These are phyloP conservation scores for Isatis lusitanica DNA, from an alignment of 441 rosid species.

Conservation along the genomic window DNA sequence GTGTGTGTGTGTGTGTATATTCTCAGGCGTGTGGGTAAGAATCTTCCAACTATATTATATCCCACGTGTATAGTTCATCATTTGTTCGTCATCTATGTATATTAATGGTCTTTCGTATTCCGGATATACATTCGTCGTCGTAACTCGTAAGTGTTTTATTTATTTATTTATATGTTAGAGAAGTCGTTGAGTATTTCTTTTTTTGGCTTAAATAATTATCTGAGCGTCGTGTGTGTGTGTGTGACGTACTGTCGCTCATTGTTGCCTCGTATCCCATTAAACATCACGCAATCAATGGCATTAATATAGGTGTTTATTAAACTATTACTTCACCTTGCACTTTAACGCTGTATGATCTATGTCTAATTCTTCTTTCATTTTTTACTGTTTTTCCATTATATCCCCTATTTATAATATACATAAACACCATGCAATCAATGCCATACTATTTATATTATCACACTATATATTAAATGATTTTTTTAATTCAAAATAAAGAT, in stretches of 20 bases:
- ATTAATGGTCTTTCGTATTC: not conserved
- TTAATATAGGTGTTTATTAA: constrained; percentile 14
- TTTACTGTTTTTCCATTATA: too few species aligned
- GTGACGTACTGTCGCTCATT: constrained; percentile 19
- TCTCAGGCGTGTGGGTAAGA: constrained; percentile 25
- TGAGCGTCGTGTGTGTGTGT: constrained; percentile 20
- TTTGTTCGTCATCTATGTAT: constrained; percentile 8
- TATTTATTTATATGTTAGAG: too few species aligned
- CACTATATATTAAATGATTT: too few species aligned
- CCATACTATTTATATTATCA: too few species aligned
- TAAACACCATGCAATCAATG: too few species aligned
- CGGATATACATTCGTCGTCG: not conserved
- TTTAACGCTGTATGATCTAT: not conserved
- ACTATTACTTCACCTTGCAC: constrained; percentile 18
- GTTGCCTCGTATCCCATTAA: constrained; percentile 27
- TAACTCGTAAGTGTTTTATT: too few species aligned
- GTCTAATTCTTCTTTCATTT: too few species aligned
- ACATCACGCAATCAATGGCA: constrained; percentile 38
- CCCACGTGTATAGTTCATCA: constrained; percentile 24
- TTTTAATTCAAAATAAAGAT: too few species aligned
- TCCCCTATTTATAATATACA: too few species aligned
- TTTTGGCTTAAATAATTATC: not conserved
- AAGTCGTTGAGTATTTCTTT: not conserved
- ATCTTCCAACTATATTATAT: constrained; percentile 10
- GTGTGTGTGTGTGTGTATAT: not conserved